Evolutionary conservation across 176 grass and related monocot genomes (phyloP).

Genomic region (Puccinellia tenuiflora): DNA sequence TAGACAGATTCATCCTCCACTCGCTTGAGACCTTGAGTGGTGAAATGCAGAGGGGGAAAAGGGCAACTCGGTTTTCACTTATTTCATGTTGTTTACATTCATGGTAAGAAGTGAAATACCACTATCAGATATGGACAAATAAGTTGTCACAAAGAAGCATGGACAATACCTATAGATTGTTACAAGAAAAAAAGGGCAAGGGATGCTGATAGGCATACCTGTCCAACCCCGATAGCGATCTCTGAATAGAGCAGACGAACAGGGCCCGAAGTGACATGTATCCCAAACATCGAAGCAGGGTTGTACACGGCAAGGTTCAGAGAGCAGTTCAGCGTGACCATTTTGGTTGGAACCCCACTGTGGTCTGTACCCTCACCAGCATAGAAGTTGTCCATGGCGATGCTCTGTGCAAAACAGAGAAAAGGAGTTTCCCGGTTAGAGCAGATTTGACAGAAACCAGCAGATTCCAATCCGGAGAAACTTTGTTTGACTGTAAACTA

Average conservation of each 20-base stretch:
- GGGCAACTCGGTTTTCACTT: not conserved
- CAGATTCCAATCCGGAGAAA: not conserved
- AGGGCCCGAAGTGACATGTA: conserved; percentile 87
- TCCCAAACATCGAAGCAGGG: conserved; percentile 84
- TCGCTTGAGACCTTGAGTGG: not conserved
- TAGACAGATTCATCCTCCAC: not conserved
- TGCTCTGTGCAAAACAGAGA: conserved; percentile 44
- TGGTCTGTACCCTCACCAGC: conserved; percentile 81
- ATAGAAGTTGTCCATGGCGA: conserved; percentile 74
- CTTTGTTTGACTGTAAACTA: not conserved
- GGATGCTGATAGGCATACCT: conserved; percentile 35
- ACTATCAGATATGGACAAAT: not conserved
- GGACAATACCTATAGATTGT: not conserved
- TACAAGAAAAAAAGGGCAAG: not conserved
- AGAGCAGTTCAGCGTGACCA: conserved; percentile 88
- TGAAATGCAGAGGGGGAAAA: not conserved
- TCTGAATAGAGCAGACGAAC: conserved; percentile 71
- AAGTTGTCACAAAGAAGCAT: not conserved
- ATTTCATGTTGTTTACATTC: not conserved
- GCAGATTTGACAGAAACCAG: not conserved
- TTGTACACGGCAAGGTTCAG: conserved; percentile 74
- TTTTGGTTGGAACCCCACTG: conserved; percentile 83
- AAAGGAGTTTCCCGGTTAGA: not conserved
- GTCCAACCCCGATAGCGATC: conserved; percentile 67
- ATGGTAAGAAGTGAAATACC: not conserved